A percentile compares a stretch with the other conserved stretches of the same genome.
phyloP scores from a whole-genome alignment of 2,329 filamentous ascomycete species.

The Karstenula rhodostoma region DNA sequence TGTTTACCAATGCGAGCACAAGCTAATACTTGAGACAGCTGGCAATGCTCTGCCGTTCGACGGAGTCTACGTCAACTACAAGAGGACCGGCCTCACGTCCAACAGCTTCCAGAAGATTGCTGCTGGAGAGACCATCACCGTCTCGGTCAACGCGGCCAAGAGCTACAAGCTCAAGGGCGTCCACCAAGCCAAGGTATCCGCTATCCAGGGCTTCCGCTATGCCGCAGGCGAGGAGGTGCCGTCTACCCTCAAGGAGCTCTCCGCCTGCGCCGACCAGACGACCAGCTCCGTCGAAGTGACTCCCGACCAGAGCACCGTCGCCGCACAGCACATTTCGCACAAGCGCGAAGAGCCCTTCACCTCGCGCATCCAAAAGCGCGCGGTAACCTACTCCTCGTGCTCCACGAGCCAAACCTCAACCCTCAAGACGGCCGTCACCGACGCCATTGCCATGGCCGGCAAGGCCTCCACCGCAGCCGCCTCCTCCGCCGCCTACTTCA shows the following conservation, averaged over 20 bases:
- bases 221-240: conserved; percentile 17
- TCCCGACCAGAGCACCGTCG: conserved; percentile 16
- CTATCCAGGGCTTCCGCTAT: conserved; percentile 23
- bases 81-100: conserved; percentile 17
- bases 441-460: conserved; percentile 26
- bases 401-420: conserved; percentile 21
- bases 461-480: conserved; percentile 23
- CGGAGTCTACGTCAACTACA: conserved; percentile 25
- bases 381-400: conserved; percentile 26
- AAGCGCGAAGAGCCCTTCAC: conserved; percentile 17
- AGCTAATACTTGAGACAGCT: conserved; percentile 10
- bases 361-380: conserved; percentile 25
- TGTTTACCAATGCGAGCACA: not conserved
- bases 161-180: conserved; percentile 25
- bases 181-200: conserved; percentile 21
- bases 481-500: conserved; percentile 22
- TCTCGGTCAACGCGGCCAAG: conserved; percentile 26
- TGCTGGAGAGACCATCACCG: conserved; percentile 23
- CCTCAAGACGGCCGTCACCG: conserved; percentile 20
- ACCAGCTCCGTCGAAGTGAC: conserved; percentile 17
- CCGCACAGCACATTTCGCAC: conserved; percentile 22
- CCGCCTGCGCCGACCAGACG: conserved; percentile 17
- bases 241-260: conserved; percentile 13
- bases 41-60: conserved; percentile 24
- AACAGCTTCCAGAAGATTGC: conserved; percentile 22